Base-by-base conservation (phyloP, 2,329 filamentous ascomycete species). In the Intubia oerlemansii region DNA sequence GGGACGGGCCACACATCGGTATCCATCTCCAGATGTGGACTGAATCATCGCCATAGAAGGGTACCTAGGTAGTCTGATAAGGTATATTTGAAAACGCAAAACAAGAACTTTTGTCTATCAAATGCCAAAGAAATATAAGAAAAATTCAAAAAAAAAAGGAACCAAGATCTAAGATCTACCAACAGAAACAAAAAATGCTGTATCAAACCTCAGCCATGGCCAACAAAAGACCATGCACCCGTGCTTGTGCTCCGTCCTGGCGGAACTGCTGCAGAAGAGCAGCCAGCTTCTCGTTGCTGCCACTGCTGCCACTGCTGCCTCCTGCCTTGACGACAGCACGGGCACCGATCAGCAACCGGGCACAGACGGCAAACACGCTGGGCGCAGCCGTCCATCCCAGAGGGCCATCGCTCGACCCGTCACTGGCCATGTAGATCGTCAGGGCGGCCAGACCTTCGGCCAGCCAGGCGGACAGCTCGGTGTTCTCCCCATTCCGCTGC, bases 341-440 rank as follows among this genome's bases (percentile, higher is more conserved):
- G 1, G 50, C 53, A 16, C 47, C 43, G 3, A 51, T 39, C n/a
- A 62, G 25, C n/a, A 65, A 41, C 10, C 55, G 50, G 5, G 54
- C 51, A 26, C 62, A 65, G 24, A 76, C 49, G 3, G 61, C 57
- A 44, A 82, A 85, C 1, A 72, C 64, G 17, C 70, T 64, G 1
- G 69, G 59, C 32, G 71, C 69, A 2, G 72, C 71, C 2, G 65
- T 63, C 70, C 75, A 82, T 6, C 80, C 78, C 19, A 90, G 50
- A 7, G 74, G 59, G 0, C 74, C 73, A 41, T 81, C 76, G 2
- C 44, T 42, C 13, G 57, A 47, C 1, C 36, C 36, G 3, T 42
- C 38, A 7, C 49, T 27, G 1, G 27, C 34, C 5, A 41, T 35
- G 15, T 51, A 41, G 9, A 29, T 28, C 6, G 38, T 45, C 10